A percentile compares a stretch with the other conserved stretches of the same genome.
Evolutionary conservation across 805 yeast genomes (phyloP).

Genomic region (Clavispora vitiphila): DNA sequence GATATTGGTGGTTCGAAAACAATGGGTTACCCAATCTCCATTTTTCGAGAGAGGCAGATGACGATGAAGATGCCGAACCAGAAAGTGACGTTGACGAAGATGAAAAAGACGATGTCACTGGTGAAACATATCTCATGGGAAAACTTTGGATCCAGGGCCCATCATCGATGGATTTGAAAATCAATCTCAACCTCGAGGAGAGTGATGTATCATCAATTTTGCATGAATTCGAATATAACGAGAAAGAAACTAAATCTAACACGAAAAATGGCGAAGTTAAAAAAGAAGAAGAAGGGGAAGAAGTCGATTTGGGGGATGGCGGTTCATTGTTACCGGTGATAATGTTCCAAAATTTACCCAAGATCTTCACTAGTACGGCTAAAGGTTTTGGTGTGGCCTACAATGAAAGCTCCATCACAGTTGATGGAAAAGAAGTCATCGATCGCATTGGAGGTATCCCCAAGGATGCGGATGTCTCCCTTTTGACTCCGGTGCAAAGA

Average conservation of each 20-base stretch:
- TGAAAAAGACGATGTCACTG: slow-evolving; percentile 41
- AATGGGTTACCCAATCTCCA: slow-evolving; percentile 67
- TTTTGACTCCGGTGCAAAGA: slow-evolving; percentile 41
- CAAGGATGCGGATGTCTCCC: slow-evolving; percentile 10
- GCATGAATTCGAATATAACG: slow-evolving; percentile 10
- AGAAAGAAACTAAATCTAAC: slow-evolving; percentile 6
- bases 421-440: slow-evolving; percentile 5
- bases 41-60: slow-evolving; percentile 26
- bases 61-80: slow-evolving; percentile 36
- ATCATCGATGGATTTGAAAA: slow-evolving; percentile 36
- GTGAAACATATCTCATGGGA: slow-evolving; percentile 71
- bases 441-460: slow-evolving; percentile 13
- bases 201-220: slow-evolving; percentile 2
- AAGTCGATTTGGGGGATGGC: slow-evolving; percentile 7
- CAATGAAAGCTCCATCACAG: slow-evolving; percentile 13
- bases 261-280: slow-evolving; percentile 21
- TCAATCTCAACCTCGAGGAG: slow-evolving; percentile 16
- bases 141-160: slow-evolving; percentile 93
- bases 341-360: slow-evolving; percentile 22
- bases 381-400: slow-evolving; percentile 28
- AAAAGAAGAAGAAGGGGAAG: slow-evolving; percentile 13
- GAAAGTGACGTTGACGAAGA: slow-evolving; percentile 34
- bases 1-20: slow-evolving; percentile 94
- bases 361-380: slow-evolving; percentile 16
- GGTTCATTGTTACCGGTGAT: slow-evolving; percentile 13